Evolutionary conservation across 2,329 filamentous ascomycete genomes (phyloP).

Genomic region (Aaosphaeria pasadenensis): DNA sequence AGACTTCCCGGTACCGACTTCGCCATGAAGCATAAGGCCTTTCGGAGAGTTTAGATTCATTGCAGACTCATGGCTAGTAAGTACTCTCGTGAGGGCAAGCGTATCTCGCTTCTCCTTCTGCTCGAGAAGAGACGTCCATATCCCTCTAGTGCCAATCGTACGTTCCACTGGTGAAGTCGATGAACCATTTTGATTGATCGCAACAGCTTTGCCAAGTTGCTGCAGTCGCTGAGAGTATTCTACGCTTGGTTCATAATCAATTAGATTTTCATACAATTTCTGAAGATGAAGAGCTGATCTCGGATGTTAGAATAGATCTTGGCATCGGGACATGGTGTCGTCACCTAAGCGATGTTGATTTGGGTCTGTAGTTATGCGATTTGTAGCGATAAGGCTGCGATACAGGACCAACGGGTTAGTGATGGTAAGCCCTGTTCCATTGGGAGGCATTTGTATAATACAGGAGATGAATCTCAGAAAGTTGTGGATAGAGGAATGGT

Average conservation of each 20-base stretch:
- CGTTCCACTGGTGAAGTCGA: not conserved
- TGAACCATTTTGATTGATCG: constrained; percentile 16
- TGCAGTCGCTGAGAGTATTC: constrained; percentile 67
- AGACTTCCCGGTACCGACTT: constrained; percentile 79
- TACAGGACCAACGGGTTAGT: constrained; percentile 75
- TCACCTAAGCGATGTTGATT: constrained; percentile 63
- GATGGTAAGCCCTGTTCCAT: constrained; percentile 44
- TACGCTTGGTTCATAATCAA: constrained; percentile 71
- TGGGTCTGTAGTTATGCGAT: constrained; percentile 65
- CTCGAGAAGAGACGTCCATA: constrained; percentile 56
- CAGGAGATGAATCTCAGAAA: not conserved
- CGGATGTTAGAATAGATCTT: constrained; percentile 4
- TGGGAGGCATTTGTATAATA: constrained; percentile 26
- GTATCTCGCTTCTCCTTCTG: constrained; percentile 52
- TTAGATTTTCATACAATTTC: constrained; percentile 70
- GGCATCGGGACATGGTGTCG: constrained; percentile 26
- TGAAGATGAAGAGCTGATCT: constrained; percentile 66
- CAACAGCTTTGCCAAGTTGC: constrained; percentile 52
- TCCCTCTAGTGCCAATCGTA: constrained; percentile 34
- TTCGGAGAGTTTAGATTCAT: constrained; percentile 69
- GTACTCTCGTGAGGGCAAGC: constrained; percentile 64
- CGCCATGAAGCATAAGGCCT: constrained; percentile 74
- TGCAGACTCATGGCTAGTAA: constrained; percentile 69
- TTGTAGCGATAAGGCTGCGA: constrained; percentile 65
- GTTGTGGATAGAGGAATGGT: not conserved